phyloP scores from a whole-genome alignment of 768 basidiomycete species.

The Chalciporus sphaerocephalus region DNA sequence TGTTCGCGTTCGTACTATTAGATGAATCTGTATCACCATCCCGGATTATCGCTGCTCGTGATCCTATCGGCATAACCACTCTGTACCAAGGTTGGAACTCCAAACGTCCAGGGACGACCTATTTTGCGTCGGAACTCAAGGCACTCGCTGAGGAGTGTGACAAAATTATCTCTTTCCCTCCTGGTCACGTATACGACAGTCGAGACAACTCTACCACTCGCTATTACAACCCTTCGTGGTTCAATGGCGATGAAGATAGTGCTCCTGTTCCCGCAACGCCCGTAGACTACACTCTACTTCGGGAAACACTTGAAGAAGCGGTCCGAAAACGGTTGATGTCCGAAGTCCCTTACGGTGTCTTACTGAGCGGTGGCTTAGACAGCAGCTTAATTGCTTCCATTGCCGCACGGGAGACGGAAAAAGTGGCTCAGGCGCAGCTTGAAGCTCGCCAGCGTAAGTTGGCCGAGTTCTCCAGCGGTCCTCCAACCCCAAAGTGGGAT shows the following conservation, averaged over 20 bases:
- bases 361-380: conserved; percentile 92
- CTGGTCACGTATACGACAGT: conserved; percentile 95
- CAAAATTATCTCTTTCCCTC: conserved; percentile 91
- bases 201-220: conserved; percentile 68
- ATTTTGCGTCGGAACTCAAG: conserved; percentile 96
- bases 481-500: conserved; percentile 46
- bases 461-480: conserved; percentile 51
- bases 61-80: conserved; percentile 98
- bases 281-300: conserved; percentile 63
- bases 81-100: conserved; percentile 96
- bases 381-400: conserved; percentile 94
- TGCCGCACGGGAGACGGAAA: conserved; percentile 93
- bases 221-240: conserved; percentile 90
- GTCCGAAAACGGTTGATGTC: conserved; percentile 96
- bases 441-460: conserved; percentile 63
- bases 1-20: conserved; percentile 97
- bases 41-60: conserved; percentile 91
- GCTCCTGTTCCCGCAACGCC: conserved; percentile 51
- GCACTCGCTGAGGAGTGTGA: conserved; percentile 89
- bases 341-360: conserved; percentile 96
- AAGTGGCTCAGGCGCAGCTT: conserved; percentile 74
- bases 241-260: conserved; percentile 72
- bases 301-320: conserved; percentile 83
- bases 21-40: conserved; percentile 90
- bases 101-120: conserved; percentile 72